Evolutionary conservation across 305 asterid genomes (phyloP), one percentile per base, ranked within the genome.

Genomic region (Lippia alba): DNA sequence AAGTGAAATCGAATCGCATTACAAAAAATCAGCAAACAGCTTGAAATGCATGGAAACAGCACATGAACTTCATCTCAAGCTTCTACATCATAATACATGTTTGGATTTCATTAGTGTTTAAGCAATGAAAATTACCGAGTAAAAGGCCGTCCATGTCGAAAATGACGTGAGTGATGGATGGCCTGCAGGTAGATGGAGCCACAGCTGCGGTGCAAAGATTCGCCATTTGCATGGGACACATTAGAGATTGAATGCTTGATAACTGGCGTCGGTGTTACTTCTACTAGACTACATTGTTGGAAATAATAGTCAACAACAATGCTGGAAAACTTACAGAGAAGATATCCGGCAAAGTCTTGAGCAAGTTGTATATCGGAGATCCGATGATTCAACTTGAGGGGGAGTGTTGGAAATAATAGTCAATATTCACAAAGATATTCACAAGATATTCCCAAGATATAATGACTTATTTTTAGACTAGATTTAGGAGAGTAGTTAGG

Each of bases 111-210:
- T 30, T 54, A 34, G 40, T 24, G 70, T 10, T 6, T 12, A 11
- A 12, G 30, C 24, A 61, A 2, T 8, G 58, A 73, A 50, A 48
- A 45, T 67, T 84, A 94, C 97, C 99, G 17, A 94, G 86, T 68
- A 91, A 82, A 70, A 91, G 99, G 57, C 96, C 97, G 74, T 94
- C 97, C 97, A 91, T 94, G 79, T 94, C 99, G 81, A 94, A 94
- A 72, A 89, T 83, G 18, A 94, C 91, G 74, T 85, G 97, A 77
- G 93, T 91, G 70, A 89, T 85, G 30, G 89, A 60, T 41, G 83
- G 82, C 80, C 79, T 85, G 30, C 30, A 24, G 39, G 80, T 36
- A 11, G 82, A 73, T 50, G 72, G 75, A 78, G 83, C 61, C 69
- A 72, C 73, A 58, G 20, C 46, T 4, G 24, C 61, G 41, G 64